Evolutionary conservation across 2,329 filamentous ascomycete species (phyloP).

Genomic region (Fusarium sterilihyphosum): DNA sequence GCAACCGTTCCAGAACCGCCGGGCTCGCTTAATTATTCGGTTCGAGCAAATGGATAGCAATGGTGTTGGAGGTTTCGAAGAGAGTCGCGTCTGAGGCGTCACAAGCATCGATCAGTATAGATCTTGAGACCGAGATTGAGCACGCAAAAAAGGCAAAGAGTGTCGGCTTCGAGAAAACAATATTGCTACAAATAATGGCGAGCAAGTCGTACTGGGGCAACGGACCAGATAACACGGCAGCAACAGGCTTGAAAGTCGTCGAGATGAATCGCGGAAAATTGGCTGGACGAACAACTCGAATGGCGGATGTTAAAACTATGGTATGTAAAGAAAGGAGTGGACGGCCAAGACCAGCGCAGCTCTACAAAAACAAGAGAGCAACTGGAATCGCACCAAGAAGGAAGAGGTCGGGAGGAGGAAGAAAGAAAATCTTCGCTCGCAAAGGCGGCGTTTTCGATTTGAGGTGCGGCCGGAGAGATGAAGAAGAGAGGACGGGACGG

Average conservation of each 20-base stretch:
- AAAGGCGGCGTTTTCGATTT: conserved; percentile 37
- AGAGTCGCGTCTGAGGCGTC: conserved; percentile 26
- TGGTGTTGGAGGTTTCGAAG: conserved; percentile 1
- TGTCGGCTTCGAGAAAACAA: conserved; percentile 15
- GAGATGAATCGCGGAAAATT: conserved; percentile 37
- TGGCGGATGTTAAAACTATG: conserved; percentile 36
- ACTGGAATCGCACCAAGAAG: conserved; percentile 65
- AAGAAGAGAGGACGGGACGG: conserved; percentile 41
- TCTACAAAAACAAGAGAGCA: conserved; percentile 56
- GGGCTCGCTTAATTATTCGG: conserved; percentile 17
- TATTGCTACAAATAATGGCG: conserved; percentile 10
- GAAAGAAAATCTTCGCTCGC: conserved; percentile 43
- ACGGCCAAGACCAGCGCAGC: conserved; percentile 69
- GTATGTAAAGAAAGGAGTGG: conserved; percentile 59
- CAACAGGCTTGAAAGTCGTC: conserved; percentile 31
- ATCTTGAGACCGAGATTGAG: conserved; percentile 23
- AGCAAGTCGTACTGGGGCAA: conserved; percentile 21
- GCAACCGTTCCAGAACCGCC: conserved; percentile 4
- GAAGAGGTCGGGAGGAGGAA: conserved; percentile 41
- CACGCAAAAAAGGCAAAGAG: conserved; percentile 12
- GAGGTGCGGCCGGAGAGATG: conserved; percentile 37
- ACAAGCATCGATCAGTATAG: conserved; percentile 34
- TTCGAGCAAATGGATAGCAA: conserved; percentile 6
- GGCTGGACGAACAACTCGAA: conserved; percentile 40
- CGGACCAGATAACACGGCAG: conserved; percentile 37